Evolutionary conservation across 169 alveolate species (phyloP), one percentile per base, ranked within the genome.

Genomic region (Theileria sp.): DNA sequence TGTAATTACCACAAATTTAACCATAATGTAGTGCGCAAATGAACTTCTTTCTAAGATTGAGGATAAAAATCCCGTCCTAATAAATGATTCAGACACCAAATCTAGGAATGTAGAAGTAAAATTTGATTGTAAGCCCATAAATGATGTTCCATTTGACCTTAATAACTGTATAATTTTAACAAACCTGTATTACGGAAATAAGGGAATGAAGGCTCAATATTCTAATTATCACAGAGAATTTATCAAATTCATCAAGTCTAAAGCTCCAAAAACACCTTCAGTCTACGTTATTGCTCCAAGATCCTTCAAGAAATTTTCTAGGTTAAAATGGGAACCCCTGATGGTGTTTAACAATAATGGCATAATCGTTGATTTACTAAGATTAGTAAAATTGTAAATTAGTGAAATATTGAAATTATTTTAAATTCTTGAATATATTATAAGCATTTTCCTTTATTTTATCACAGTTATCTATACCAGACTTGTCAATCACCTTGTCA

Each of bases 281-380:
- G 88, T 79, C 2, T 85, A 85, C 67, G 86, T 78, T 19, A 62
- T 85, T 15, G 77, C 87, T 1, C 70, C 84, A 9, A 79, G 67
- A 23, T 30, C 66, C n/a, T 61, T 85, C 44, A 71, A 81, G 65
- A 80, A 25, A 58, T n/a, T 34, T 19, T 75, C 86, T 7, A 38
- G 58, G 51, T 65, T 85, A 17, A 58, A 44, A 1, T 85, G 91
- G 89, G 77, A 85, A 50, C 30, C 87, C 12, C 67, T 67, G n/a
- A 49, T 85, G 28, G 26, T 30, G 21, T 85, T 85, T 77, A 85
- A 85, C 80, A 85, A 85, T 79, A 62, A 75, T 5, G 91, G 91
- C 60, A 73, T 85, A 13, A 19, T 85, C 0, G 91, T 85, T n/a
- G 38, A 44, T 19, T 61, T 85, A 8, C 60, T 85, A 54, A 78